These are phyloP conservation scores for Madurella fahalii DNA, from an alignment of 2,329 filamentous ascomycete genomes.

Conservation along the genomic window DNA sequence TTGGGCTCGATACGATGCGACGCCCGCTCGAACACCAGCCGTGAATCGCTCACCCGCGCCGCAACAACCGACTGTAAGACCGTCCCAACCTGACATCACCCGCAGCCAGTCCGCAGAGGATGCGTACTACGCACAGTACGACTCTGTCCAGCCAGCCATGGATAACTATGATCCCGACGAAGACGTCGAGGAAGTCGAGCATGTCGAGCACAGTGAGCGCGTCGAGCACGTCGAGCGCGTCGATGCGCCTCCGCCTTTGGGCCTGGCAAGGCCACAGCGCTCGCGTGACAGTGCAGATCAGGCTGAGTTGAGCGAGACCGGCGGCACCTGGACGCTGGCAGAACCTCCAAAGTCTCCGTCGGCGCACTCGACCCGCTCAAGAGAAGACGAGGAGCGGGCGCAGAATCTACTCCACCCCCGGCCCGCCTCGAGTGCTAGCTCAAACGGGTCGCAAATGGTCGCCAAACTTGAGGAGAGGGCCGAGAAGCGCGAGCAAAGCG, in stretches of 20 bases:
- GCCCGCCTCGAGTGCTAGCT: constrained; percentile 55
- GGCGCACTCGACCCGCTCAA: constrained; percentile 31
- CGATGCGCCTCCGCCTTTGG: constrained; percentile 34
- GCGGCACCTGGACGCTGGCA: constrained; percentile 40
- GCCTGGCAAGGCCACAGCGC: constrained; percentile 29
- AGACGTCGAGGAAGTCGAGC: constrained; percentile 35
- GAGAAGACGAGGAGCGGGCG: constrained; percentile 37
- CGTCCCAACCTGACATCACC: constrained; percentile 28
- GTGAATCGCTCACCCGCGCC: constrained; percentile 61
- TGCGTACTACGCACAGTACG: constrained; percentile 73
- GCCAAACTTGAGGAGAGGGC: constrained; percentile 58
- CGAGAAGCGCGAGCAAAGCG: constrained; percentile 56
- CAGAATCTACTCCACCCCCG: constrained; percentile 50
- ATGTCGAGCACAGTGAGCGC: constrained; percentile 46
- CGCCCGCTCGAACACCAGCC: constrained; percentile 61
- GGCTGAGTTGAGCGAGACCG: constrained; percentile 29
- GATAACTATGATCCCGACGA: constrained; percentile 80
- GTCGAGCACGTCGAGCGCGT: constrained; percentile 54
- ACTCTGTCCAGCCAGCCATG: constrained; percentile 73
- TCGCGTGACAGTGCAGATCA: constrained; percentile 6
- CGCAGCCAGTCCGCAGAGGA: constrained; percentile 51
- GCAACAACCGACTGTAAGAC: constrained; percentile 29
- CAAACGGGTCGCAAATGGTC: constrained; percentile 53
- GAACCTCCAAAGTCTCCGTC: constrained; percentile 40
- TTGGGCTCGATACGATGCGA: constrained; percentile 74